Evolutionary conservation across 202 grass and related monocot species (phyloP).

Genomic region (Carex arenaria): DNA sequence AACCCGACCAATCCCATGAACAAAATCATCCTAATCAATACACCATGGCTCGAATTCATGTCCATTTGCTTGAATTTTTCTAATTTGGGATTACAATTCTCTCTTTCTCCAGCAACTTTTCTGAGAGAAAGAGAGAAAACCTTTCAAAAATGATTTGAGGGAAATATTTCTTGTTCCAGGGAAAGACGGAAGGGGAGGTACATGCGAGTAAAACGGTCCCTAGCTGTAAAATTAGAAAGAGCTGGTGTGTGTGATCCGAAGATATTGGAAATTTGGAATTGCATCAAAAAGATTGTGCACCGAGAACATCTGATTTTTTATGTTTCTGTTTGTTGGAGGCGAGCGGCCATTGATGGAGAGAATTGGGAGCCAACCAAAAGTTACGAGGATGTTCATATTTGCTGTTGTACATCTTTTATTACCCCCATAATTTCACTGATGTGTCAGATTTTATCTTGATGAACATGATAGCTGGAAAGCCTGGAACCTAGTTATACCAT

Average conservation of each 20-base stretch:
- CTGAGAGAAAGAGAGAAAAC: background rate
- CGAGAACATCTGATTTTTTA: background rate
- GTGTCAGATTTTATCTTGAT: background rate
- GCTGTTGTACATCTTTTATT: background rate
- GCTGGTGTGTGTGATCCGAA: background rate
- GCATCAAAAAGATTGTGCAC: background rate
- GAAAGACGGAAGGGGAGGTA: background rate
- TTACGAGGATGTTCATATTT: background rate
- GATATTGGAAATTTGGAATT: background rate
- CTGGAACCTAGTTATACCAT: background rate
- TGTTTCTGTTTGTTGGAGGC: background rate
- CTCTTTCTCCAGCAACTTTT: background rate
- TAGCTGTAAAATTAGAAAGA: background rate
- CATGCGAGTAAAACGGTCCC: background rate
- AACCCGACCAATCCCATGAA: constrained; percentile 19
- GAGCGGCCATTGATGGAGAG: background rate
- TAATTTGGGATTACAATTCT: background rate
- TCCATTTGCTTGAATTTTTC: background rate
- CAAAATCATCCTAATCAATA: constrained; percentile 7
- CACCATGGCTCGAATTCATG: background rate
- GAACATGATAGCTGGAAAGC: background rate
- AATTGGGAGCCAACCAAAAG: background rate
- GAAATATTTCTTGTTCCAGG: background rate
- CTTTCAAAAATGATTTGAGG: constrained; percentile 10
- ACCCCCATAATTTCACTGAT: background rate